Conservation (phyloP, 2,329 filamentous ascomycete species). For the Calonectria pauciramosa region DNA sequence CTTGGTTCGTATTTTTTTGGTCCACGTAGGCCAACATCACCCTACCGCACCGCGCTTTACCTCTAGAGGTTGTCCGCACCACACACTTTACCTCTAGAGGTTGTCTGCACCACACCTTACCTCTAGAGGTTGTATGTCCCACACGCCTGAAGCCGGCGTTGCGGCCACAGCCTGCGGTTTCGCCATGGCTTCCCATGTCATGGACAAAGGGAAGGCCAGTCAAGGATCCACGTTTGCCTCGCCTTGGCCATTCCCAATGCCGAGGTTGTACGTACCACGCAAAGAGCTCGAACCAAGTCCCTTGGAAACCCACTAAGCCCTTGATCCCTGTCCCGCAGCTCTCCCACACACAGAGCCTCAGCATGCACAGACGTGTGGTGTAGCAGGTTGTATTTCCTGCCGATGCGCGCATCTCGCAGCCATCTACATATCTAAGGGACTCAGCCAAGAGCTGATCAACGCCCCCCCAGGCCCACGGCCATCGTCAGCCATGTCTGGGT, state of each 20-base stretch:
- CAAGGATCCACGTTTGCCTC: conserved; percentile 46
- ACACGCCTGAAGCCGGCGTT: conserved; percentile 45
- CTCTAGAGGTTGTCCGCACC: conserved; percentile 46
- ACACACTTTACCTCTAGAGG: conserved; percentile 46
- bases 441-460: conserved; percentile 19
- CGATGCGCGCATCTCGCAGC: conserved; percentile 33
- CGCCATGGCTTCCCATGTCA: conserved; percentile 41
- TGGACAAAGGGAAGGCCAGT: conserved; percentile 48
- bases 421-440: conserved; percentile 32
- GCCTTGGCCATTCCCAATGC: conserved; percentile 42
- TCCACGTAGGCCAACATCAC: conserved; percentile 41
- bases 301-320: conserved; percentile 24
- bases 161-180: conserved; percentile 39
- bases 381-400: conserved; percentile 22
- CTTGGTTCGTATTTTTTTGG: conserved; percentile 45
- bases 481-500: conserved; percentile 3
- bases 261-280: conserved; percentile 41
- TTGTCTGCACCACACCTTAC: conserved; percentile 44
- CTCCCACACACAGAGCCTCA: conserved; percentile 45
- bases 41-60: conserved; percentile 43
- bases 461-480: conserved; percentile 16
- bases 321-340: conserved; percentile 38
- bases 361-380: conserved; percentile 21
- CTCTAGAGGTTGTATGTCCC: conserved; percentile 46
- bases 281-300: conserved; percentile 7